Conservation (phyloP, 306 rosid genomes). For the Lithocarpus polystachyus region DNA sequence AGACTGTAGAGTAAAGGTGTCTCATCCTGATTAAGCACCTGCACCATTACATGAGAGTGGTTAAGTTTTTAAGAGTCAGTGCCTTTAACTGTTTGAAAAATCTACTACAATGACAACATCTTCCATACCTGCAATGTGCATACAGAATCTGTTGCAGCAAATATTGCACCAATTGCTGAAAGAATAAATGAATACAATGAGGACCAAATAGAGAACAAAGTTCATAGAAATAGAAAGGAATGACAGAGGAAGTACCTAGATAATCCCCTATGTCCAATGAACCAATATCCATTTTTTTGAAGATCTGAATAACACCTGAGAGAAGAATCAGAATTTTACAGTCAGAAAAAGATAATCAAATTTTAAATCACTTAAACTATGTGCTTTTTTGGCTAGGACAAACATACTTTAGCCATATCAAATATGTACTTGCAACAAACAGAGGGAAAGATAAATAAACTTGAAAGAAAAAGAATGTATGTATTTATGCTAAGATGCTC, state of each 20-base stretch:
- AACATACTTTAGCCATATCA: neutral
- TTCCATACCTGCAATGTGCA: conserved; percentile 92
- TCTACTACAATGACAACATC: neutral
- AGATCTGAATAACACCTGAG: conserved; percentile 67
- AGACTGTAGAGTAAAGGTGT: conserved; percentile 97
- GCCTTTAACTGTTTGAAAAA: conserved; percentile 18
- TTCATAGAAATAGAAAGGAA: conserved; percentile 4
- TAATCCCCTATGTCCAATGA: conserved; percentile 66
- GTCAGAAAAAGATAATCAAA: conserved; percentile 14
- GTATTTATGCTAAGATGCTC: neutral
- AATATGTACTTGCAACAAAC: neutral
- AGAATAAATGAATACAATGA: conserved; percentile 11
- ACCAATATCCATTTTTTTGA: conserved; percentile 69
- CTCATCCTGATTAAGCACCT: conserved; percentile 95
- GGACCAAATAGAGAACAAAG: conserved; percentile 15
- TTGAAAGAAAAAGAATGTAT: neutral
- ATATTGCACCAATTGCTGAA: conserved; percentile 95
- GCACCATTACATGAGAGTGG: conserved; percentile 34
- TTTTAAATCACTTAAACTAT: neutral
- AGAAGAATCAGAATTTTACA: conserved; percentile 35
- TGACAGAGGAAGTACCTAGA: conserved; percentile 51
- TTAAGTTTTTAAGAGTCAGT: conserved; percentile 16
- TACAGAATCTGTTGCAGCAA: conserved; percentile 98
- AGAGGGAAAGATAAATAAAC: neutral
- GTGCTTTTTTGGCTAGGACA: neutral